Evolutionary conservation across 1,284 basidiomycete species (phyloP), one percentile per base, ranked within the genome.

Genomic region (Taiwanofungus camphoratus): DNA sequence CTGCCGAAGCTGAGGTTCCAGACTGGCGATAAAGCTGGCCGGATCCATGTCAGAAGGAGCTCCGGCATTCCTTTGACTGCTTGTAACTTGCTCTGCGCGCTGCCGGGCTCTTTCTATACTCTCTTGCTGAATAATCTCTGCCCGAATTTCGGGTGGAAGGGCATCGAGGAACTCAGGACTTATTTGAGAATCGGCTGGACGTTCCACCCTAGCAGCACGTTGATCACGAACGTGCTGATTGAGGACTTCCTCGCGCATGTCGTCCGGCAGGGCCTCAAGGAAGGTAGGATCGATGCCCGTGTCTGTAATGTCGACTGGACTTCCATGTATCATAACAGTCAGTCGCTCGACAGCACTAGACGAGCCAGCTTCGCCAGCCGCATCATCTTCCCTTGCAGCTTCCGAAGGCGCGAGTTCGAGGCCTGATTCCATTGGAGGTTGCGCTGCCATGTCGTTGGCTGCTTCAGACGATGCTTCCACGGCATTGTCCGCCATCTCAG

Each of bases 211-310:
- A 12, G 88, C 77, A 4, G 89, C 84, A 35, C 84, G 79, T 49
- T 89, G 87, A 58, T 98, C 95, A 11, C 93, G 86, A 55, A 98
- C 82, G 60, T 99, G 94, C 62, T 99, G 96, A 59, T 95, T 95
- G 41, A 99, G 76, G 21, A 99, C 93, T 62, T 99, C 96, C 60
- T 97, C 95, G 36, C 96, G 82, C 87, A 99, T 96, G 53, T 99
- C 95, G 60, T 99, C 96, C 0, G 96, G 96, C 20, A 99, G 69
- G 15, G 96, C 96, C 65, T 98, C 93, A 42, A 99, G 70, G 77
- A 99, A 99, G 7, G 91, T 94, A 1, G 94, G 92, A 61, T 99
- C 96, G 58, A 99, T 98, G 6, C 96, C 96, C 12, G 93, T 95
- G 57, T 98, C 93, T 7, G 96, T 99, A 59, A 99, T 99, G 61